These are phyloP conservation scores for Mycena alexandri DNA, from an alignment of 768 basidiomycete genomes.

Conservation along the genomic window DNA sequence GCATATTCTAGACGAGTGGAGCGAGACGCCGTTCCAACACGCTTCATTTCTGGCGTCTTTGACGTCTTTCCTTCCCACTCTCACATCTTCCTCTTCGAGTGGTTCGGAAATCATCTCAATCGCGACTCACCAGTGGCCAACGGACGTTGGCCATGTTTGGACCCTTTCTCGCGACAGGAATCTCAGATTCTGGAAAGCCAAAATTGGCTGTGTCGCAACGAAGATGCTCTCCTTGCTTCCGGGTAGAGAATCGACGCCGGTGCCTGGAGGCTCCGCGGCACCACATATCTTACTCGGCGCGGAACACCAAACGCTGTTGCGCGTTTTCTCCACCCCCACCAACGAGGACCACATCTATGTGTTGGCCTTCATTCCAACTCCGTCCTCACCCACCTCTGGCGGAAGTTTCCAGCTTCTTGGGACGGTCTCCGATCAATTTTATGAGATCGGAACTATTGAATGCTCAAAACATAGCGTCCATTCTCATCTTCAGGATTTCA, in stretches of 20 bases:
- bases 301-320: constrained; percentile 74
- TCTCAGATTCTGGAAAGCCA: constrained; percentile 86
- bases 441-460: constrained; percentile 69
- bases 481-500: constrained; percentile 84
- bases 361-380: constrained; percentile 80
- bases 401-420: constrained; percentile 84
- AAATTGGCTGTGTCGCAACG: constrained; percentile 78
- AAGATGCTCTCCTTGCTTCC: constrained; percentile 60
- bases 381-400: constrained; percentile 72
- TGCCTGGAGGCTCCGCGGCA: constrained; percentile 44
- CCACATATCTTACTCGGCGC: constrained; percentile 67
- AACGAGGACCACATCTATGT: constrained; percentile 70
- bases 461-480: constrained; percentile 72
- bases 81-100: constrained; percentile 59
- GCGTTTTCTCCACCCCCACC: constrained; percentile 64
- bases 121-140: constrained; percentile 80
- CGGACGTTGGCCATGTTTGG: constrained; percentile 81
- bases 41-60: constrained; percentile 76
- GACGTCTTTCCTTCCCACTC: constrained; percentile 72
- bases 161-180: constrained; percentile 90
- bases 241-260: constrained; percentile 50
- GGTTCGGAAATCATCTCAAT: constrained; percentile 77
- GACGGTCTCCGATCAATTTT: constrained; percentile 68
- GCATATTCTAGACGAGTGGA: constrained; percentile 72
- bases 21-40: constrained; percentile 73